Percentiles rank a stretch among this genome's conserved stretches.
These are phyloP conservation scores for Protea cynaroides DNA, from an alignment of 164 flowering plant species.

Conservation along the genomic window DNA sequence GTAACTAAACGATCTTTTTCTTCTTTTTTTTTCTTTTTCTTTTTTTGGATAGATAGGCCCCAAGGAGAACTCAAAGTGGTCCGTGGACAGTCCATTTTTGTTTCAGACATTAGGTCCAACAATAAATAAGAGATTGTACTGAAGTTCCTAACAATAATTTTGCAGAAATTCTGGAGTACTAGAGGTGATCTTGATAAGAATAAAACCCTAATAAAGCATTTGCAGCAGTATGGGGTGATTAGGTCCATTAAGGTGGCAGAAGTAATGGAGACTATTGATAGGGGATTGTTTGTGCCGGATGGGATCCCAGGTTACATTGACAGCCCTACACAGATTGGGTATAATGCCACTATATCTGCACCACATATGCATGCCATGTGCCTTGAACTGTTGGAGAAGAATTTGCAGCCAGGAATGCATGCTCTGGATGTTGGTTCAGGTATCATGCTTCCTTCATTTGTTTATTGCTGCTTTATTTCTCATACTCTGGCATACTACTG, in stretches of 20 bases:
- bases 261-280: constrained; percentile 78
- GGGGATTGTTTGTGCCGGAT: constrained; percentile 78
- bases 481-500: too few relatives aligned
- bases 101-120: background rate
- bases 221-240: constrained; percentile 64
- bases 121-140: background rate
- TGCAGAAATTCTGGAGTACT: constrained; percentile 52
- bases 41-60: too few relatives aligned
- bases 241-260: constrained; percentile 64
- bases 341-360: constrained; percentile 96
- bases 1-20: too few relatives aligned
- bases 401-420: constrained; percentile 93
- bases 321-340: constrained; percentile 83
- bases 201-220: constrained; percentile 60
- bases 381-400: constrained; percentile 69
- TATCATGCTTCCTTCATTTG: constrained; percentile 12
- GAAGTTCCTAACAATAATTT: constrained; percentile 15
- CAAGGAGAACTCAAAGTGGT: too few relatives aligned
- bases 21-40: too few relatives aligned
- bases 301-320: constrained; percentile 68
- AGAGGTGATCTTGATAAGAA: constrained; percentile 41
- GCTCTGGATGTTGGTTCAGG: constrained; percentile 97
- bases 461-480: background rate
- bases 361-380: constrained; percentile 99
- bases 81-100: too few relatives aligned